Evolutionary conservation across 1,139 yeast genomes (phyloP).

Genomic region (Wickerhamomyces sp.): DNA sequence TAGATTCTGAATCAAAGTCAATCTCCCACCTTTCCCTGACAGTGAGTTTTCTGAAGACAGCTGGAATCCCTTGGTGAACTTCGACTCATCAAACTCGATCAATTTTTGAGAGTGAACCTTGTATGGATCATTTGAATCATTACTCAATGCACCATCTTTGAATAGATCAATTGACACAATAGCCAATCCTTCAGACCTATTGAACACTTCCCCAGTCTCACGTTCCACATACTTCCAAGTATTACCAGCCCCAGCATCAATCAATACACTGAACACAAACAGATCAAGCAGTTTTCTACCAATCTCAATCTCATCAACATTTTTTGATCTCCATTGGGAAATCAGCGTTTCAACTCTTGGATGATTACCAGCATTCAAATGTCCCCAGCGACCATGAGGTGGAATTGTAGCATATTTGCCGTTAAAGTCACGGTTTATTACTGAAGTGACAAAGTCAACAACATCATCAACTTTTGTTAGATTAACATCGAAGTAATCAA

Average conservation of each 20-base stretch:
- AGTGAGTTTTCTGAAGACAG: conserved; percentile 38
- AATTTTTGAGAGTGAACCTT: conserved; percentile 41
- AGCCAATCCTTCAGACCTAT: conserved; percentile 57
- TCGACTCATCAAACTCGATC: conserved; percentile 26
- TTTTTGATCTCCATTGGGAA: conserved; percentile 27
- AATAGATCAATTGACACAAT: conserved; percentile 53
- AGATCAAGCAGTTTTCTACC: conserved; percentile 49
- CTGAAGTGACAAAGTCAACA: conserved; percentile 37
- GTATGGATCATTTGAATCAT: conserved; percentile 28
- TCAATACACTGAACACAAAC: conserved; percentile 49
- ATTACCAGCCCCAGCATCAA: conserved; percentile 64
- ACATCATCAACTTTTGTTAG: conserved; percentile 33
- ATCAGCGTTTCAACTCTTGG: conserved; percentile 39
- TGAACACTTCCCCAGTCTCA: conserved; percentile 25
- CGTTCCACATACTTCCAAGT: conserved; percentile 41
- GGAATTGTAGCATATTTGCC: conserved; percentile 39
- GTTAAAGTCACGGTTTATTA: conserved; percentile 39
- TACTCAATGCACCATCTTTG: conserved; percentile 40
- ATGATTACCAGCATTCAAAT: conserved; percentile 44
- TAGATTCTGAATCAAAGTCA: conserved; percentile 37
- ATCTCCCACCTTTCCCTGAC: conserved; percentile 48
- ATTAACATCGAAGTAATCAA: conserved; percentile 42
- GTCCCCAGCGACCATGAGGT: conserved; percentile 63
- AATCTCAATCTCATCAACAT: conserved; percentile 35
- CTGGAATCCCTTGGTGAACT: conserved; percentile 38